phyloP scores from a whole-genome alignment of 106 monocot genomes.

The Xerophyta viscosa region DNA sequence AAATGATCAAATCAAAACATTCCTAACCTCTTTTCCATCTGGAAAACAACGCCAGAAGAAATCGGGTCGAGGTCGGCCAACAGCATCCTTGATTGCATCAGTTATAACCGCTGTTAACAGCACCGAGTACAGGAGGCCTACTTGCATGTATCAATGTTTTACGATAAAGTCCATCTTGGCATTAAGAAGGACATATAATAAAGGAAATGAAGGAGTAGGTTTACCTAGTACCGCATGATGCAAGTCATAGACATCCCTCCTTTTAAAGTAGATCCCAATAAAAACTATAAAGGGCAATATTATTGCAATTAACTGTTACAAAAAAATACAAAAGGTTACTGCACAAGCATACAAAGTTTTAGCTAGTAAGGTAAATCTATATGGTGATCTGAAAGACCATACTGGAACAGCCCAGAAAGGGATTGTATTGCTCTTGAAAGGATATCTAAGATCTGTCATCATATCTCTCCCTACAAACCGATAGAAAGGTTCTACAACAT shows the following conservation, averaged over 20 bases:
- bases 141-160: not conserved
- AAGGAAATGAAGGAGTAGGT: not conserved
- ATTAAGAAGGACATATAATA: not conserved
- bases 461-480: slow-evolving; percentile 19
- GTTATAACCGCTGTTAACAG: slow-evolving; percentile 18
- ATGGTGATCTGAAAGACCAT: not conserved
- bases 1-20: not conserved
- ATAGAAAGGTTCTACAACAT: slow-evolving; percentile 16
- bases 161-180: not conserved
- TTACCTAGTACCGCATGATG: slow-evolving; percentile 18
- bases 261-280: slow-evolving; percentile 11
- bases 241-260: slow-evolving; percentile 17
- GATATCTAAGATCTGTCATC: slow-evolving; percentile 21
- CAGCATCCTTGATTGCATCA: slow-evolving; percentile 24
- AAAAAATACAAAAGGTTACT: not conserved
- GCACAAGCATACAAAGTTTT: not conserved
- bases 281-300: slow-evolving; percentile 13
- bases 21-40: slow-evolving; percentile 7
- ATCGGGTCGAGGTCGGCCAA: slow-evolving; percentile 20
- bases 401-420: slow-evolving; percentile 25
- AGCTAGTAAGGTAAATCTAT: not conserved
- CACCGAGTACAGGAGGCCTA: slow-evolving; percentile 13
- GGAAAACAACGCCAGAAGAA: slow-evolving; percentile 25
- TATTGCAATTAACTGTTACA: slow-evolving; percentile 13
- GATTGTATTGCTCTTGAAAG: slow-evolving; percentile 17